Percentiles rank a stretch among this genome's conserved stretches.
These are phyloP conservation scores for Hypocreales sp. DNA, from an alignment of 2,329 filamentous ascomycete species.

Conservation along the genomic window DNA sequence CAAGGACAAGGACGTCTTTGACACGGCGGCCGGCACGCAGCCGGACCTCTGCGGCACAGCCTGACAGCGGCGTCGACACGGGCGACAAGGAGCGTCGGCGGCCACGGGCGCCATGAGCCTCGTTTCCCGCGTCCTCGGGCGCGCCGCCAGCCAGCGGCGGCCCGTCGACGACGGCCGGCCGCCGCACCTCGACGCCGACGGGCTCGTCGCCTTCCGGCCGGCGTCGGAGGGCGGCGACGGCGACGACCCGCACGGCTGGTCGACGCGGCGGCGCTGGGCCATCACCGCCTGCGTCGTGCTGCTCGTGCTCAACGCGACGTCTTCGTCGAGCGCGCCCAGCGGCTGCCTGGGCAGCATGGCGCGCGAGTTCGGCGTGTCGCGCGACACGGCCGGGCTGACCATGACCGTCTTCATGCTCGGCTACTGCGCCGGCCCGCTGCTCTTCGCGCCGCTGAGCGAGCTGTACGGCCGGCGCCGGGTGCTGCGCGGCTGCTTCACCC, in stretches of 20 bases:
- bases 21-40: too few relatives aligned
- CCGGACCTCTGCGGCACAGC: too few relatives aligned
- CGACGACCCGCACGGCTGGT: slow-evolving; percentile 35
- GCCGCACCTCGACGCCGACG: slow-evolving; percentile 30
- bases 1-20: too few relatives aligned
- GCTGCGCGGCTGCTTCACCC: slow-evolving; percentile 30
- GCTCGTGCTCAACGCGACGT: slow-evolving; percentile 39
- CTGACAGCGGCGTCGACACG: too few relatives aligned
- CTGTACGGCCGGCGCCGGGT: slow-evolving; percentile 39
- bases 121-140: too few relatives aligned
- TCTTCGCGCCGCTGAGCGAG: slow-evolving; percentile 42
- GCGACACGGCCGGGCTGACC: slow-evolving; percentile 29
- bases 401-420: slow-evolving; percentile 38
- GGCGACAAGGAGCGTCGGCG: too few relatives aligned
- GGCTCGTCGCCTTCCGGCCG: slow-evolving; percentile 36
- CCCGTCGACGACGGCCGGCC: too few relatives aligned
- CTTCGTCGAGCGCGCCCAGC: slow-evolving; percentile 23
- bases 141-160: too few relatives aligned
- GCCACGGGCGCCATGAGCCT: too few relatives aligned
- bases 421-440: slow-evolving; percentile 41
- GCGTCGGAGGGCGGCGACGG: slow-evolving; percentile 31
- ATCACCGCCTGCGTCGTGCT: slow-evolving; percentile 25
- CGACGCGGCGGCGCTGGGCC: slow-evolving; percentile 18
- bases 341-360: slow-evolving; percentile 16
- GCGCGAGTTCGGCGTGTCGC: slow-evolving; percentile 26